Base-by-base conservation (phyloP, 177 flowering plant genomes). In the Tripterygium wilfordii region DNA sequence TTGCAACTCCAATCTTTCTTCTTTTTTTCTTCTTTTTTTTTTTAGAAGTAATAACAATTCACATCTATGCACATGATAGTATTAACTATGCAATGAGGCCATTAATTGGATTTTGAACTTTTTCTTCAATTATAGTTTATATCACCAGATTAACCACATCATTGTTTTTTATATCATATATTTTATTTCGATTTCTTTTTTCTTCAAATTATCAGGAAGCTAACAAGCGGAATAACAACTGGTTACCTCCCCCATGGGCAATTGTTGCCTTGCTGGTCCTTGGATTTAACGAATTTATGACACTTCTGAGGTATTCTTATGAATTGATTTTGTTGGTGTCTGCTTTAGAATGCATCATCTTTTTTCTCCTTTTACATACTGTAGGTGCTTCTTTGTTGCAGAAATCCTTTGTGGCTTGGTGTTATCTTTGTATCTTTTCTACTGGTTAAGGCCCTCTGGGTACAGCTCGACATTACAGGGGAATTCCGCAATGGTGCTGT, bases 401-500 rank as follows among this genome's bases (percentile, higher is more conserved):
- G 99, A 77, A 92, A 92, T 66, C 99, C 99, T 17, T 64, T 92
- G 37, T 92, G 74, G 54, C 69, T 89, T 28, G 68, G 65, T 21
- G 60, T 87, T 21, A 70, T 89, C 40, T 92, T 89, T 54, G 85
- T 92, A 28, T 76, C 48, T 13, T 89, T 42, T 69, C 68, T 92
- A 42, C 64, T 89, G 45, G 26, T 51, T 22, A 86, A 84, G 71
- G 97, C 97, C 25, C 64, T 89, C 31, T 92, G 99, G 99, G 89
- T 85, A 50, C 99, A 89, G 60, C 67, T 92, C 12, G 91, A 89
- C 53, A 65, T 88, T 48, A 56, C 95, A 12, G 85, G 78, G 35
- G 89, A 86, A 70, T 92, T 92, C 67, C 84, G 86, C 46, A 61
- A 86, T 69, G 99, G 99, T 16, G 72, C 75, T 72, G 99, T 92